Evolutionary conservation across 2,329 filamentous ascomycete species (phyloP).

Genomic region (Chaetomiaceae sp.): DNA sequence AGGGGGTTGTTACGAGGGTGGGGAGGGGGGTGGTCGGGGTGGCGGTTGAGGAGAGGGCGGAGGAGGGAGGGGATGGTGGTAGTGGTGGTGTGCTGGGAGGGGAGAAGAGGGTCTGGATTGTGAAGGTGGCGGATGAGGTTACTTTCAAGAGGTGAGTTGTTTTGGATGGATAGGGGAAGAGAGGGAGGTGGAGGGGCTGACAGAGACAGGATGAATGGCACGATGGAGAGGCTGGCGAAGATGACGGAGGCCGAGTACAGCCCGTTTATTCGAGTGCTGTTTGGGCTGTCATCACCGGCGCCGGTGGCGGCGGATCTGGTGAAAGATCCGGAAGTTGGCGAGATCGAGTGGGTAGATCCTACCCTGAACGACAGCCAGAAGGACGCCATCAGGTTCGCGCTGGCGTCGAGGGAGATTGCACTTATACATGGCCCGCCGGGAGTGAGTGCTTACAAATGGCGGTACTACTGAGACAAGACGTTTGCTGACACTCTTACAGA

Average conservation of each 20-base stretch:
- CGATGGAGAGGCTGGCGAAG: slow-evolving; percentile 53
- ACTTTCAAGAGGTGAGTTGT: slow-evolving; percentile 49
- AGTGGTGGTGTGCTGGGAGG: slow-evolving; percentile 27
- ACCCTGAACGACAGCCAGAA: slow-evolving; percentile 61
- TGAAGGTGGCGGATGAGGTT: slow-evolving; percentile 63
- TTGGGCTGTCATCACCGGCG: slow-evolving; percentile 51
- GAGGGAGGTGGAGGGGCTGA: neutral
- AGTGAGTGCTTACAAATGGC: slow-evolving; percentile 36
- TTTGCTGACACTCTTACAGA: slow-evolving; percentile 40
- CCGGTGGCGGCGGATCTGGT: slow-evolving; percentile 38
- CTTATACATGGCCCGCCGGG: slow-evolving; percentile 93
- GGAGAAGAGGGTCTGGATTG: slow-evolving; percentile 51
- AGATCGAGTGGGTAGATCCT: slow-evolving; percentile 55
- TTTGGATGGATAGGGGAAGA: neutral
- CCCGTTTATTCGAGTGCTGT: slow-evolving; percentile 54
- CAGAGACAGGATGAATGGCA: slow-evolving; percentile 50
- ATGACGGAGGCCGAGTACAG: slow-evolving; percentile 55
- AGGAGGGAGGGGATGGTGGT: slow-evolving; percentile 38
- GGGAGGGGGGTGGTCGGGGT: slow-evolving; percentile 54
- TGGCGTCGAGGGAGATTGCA: slow-evolving; percentile 74
- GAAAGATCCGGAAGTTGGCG: slow-evolving; percentile 37
- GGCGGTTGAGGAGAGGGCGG: slow-evolving; percentile 61
- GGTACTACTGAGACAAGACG: no score
- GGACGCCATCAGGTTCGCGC: slow-evolving; percentile 70
- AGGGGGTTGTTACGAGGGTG: slow-evolving; percentile 65